These are phyloP conservation scores for Themeda triandra DNA, from an alignment of 176 grass and related monocot genomes.

Conservation along the genomic window DNA sequence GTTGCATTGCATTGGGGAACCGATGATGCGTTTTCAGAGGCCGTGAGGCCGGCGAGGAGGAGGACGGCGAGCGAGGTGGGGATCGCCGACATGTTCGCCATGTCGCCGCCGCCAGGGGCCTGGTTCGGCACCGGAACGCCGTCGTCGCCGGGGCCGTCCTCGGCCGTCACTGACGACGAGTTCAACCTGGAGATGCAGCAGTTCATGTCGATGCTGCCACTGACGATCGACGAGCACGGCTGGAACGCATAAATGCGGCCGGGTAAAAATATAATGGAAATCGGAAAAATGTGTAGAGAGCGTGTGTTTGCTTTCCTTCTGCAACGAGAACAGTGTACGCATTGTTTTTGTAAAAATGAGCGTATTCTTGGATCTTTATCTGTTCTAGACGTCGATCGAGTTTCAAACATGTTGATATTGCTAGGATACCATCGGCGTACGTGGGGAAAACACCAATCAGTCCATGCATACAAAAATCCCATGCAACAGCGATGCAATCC, in stretches of 20 bases:
- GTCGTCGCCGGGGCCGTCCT: conserved; percentile 45
- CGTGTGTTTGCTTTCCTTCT: not conserved
- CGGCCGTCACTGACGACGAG: conserved; percentile 52
- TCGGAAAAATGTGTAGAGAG: not conserved
- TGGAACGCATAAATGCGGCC: conserved; percentile 33
- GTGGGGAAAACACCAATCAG: not conserved
- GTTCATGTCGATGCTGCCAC: conserved; percentile 30
- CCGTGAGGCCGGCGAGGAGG: conserved; percentile 33
- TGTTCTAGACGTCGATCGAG: not conserved
- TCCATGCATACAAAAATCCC: too few relatives aligned
- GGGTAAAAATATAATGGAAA: not conserved
- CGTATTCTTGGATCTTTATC: not conserved
- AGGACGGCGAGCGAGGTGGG: conserved; percentile 23
- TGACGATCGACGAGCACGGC: conserved; percentile 29
- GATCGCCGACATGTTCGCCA: conserved; percentile 3
- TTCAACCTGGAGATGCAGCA: conserved; percentile 46
- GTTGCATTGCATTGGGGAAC: conserved; percentile 1
- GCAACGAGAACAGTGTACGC: not conserved
- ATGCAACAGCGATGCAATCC: too few relatives aligned
- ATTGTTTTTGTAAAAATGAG: conserved; percentile 19
- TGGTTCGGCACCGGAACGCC: conserved; percentile 32
- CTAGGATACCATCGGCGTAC: too few relatives aligned
- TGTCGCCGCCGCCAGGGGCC: not conserved
- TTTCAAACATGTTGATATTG: not conserved
- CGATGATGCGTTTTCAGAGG: conserved; percentile 28